These are phyloP conservation scores for Colletotrichum sp. DNA, from an alignment of 2,329 filamentous ascomycete genomes.

Conservation along the genomic window DNA sequence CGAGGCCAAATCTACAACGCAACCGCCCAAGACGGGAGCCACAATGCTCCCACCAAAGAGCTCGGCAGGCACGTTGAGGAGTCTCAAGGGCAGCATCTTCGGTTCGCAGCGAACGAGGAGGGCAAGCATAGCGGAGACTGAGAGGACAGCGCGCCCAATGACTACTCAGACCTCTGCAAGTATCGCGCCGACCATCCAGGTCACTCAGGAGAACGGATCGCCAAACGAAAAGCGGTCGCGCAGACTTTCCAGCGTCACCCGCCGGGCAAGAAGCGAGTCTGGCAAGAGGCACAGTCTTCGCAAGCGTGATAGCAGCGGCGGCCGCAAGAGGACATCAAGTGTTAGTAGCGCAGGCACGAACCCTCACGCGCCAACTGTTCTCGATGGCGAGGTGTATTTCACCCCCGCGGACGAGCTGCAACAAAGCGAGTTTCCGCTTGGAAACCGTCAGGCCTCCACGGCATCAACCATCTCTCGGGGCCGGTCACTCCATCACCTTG, in stretches of 20 bases:
- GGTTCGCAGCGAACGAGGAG: conserved; percentile 57
- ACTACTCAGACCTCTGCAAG: conserved; percentile 49
- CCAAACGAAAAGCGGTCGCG: conserved; percentile 39
- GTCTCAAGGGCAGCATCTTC: conserved; percentile 78
- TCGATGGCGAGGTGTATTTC: conserved; percentile 58
- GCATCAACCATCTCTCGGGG: conserved; percentile 47
- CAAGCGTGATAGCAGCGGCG: conserved; percentile 56
- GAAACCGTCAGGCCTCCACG: conserved; percentile 43
- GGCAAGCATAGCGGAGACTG: conserved; percentile 37
- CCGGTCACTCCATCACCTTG: conserved; percentile 48
- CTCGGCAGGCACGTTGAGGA: conserved; percentile 73
- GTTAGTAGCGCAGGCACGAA: conserved; percentile 42
- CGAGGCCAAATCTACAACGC: conserved; percentile 50
- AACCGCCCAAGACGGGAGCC: conserved; percentile 47
- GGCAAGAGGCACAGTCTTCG: conserved; percentile 56
- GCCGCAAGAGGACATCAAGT: conserved; percentile 45
- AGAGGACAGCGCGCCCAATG: conserved; percentile 40
- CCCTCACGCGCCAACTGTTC: conserved; percentile 43
- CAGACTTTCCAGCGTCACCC: conserved; percentile 39
- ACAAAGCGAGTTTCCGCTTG: conserved; percentile 47
- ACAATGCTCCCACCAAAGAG: conserved; percentile 62
- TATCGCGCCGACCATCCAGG: conserved; percentile 73
- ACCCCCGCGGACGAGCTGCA: conserved; percentile 50
- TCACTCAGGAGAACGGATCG: conserved; percentile 69
- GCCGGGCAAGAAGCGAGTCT: conserved; percentile 49